phyloP scores from a whole-genome alignment of 2,329 filamentous ascomycete genomes.

The Aspergillus nomiae region DNA sequence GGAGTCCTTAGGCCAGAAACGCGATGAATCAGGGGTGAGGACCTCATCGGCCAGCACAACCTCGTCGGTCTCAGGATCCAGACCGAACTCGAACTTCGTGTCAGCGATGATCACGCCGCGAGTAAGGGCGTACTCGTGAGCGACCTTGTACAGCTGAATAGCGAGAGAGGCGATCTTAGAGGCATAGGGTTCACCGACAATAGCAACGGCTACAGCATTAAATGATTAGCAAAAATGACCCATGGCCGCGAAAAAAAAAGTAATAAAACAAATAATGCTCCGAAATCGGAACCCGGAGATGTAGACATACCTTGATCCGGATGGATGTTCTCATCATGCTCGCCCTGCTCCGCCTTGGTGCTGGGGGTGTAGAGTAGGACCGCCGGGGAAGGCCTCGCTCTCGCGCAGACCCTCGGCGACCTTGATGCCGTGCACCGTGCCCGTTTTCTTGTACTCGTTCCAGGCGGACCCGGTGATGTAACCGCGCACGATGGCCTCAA shows the following conservation, averaged over 20 bases:
- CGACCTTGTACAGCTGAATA: constrained; percentile 63
- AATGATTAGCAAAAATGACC: neutral
- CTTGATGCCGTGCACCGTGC: constrained; percentile 77
- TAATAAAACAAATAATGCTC: neutral
- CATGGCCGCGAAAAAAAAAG: neutral
- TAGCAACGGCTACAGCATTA: constrained; percentile 48
- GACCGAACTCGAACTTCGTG: constrained; percentile 76
- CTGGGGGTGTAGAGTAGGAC: constrained; percentile 76
- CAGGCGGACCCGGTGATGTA: constrained; percentile 87
- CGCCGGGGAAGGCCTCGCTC: constrained; percentile 67
- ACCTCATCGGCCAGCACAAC: constrained; percentile 83
- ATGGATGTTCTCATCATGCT: constrained; percentile 84
- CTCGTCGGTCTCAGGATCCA: constrained; percentile 65
- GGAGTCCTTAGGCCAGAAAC: constrained; percentile 79
- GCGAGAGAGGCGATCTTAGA: constrained; percentile 66
- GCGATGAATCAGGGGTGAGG: constrained; percentile 77
- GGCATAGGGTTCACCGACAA: constrained; percentile 68
- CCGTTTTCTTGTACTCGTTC: constrained; percentile 71
- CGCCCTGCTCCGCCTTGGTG: constrained; percentile 79
- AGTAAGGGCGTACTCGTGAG: constrained; percentile 47
- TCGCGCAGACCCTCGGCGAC: constrained; percentile 69
- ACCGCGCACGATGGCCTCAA: constrained; percentile 85
- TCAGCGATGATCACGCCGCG: constrained; percentile 77
- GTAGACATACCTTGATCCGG: constrained; percentile 60
- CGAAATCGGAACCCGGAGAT: neutral